Evolutionary conservation across 768 basidiomycete species (phyloP).

Genomic region (Pulveroboletus frians): DNA sequence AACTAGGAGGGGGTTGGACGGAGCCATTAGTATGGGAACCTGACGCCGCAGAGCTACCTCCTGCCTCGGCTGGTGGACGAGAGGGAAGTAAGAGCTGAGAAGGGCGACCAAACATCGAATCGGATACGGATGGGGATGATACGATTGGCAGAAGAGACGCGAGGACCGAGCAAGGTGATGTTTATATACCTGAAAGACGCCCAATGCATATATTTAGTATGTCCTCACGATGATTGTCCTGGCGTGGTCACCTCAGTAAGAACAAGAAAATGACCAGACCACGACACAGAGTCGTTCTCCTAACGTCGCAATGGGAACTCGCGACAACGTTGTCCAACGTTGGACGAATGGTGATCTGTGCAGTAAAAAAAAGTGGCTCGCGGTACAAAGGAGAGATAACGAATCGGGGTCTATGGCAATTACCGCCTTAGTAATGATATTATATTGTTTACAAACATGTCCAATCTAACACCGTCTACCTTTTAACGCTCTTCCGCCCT

Average conservation of each 20-base stretch:
- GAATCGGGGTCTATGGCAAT: neutral
- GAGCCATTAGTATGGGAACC: slow-evolving; percentile 7
- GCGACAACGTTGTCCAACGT: neutral
- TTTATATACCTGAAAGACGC: slow-evolving; percentile 6
- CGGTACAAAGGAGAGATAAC: neutral
- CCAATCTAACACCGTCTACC: neutral
- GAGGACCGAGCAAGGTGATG: slow-evolving; percentile 5
- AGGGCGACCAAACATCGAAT: slow-evolving; percentile 30
- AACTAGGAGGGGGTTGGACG: slow-evolving; percentile 13
- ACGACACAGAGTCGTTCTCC: too few species aligned
- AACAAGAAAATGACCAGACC: neutral
- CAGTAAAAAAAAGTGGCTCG: neutral
- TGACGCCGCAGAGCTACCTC: neutral
- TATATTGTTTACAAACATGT: neutral
- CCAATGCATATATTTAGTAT: slow-evolving; percentile 16
- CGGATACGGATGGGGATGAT: slow-evolving; percentile 15
- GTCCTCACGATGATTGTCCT: neutral
- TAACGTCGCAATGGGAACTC: too few species aligned
- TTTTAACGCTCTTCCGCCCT: neutral
- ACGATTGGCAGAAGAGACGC: slow-evolving; percentile 12
- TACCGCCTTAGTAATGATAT: slow-evolving; percentile 7
- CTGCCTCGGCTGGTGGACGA: neutral
- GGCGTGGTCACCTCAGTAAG: slow-evolving; percentile 13
- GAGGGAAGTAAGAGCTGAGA: slow-evolving; percentile 23
- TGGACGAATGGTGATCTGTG: neutral